Percentiles rank a stretch among this genome's conserved stretches.
These are phyloP conservation scores for Phytophthora tubulina DNA, from an alignment of 352 stramenopile species.

Conservation along the genomic window DNA sequence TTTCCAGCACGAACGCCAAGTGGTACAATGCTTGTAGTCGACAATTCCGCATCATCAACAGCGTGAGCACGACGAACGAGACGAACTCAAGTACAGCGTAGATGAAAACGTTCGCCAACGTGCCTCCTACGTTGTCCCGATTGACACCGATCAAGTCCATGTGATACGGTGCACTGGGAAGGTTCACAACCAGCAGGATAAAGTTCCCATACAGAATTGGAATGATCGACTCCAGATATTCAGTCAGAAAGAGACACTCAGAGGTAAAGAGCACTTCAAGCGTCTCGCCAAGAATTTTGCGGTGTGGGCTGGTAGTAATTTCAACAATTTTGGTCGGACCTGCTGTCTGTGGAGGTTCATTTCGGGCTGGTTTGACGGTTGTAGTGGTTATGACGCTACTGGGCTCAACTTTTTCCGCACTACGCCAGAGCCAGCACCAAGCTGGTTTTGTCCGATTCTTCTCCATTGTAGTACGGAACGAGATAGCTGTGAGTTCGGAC, in stretches of 20 bases:
- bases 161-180: slow-evolving; percentile 46
- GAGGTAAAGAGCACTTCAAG: slow-evolving; percentile 39
- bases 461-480: not conserved
- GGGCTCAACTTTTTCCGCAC: slow-evolving; percentile 8
- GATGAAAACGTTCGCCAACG: slow-evolving; percentile 23
- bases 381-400: not conserved
- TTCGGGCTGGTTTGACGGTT: not conserved
- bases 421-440: not conserved
- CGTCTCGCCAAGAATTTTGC: slow-evolving; percentile 30
- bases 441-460: not conserved
- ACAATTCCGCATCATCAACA: slow-evolving; percentile 34
- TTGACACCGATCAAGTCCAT: slow-evolving; percentile 32
- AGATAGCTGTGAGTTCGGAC: too few species aligned
- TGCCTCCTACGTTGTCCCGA: slow-evolving; percentile 6
- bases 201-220: slow-evolving; percentile 42
- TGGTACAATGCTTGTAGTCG: slow-evolving; percentile 41
- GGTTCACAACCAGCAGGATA: slow-evolving; percentile 31
- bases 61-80: slow-evolving; percentile 34
- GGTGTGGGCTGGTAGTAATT: not conserved
- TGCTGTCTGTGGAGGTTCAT: not conserved
- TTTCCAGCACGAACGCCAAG: slow-evolving; percentile 51
- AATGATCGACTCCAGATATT: slow-evolving; percentile 56
- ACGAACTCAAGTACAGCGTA: slow-evolving; percentile 37
- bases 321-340: not conserved
- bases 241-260: slow-evolving; percentile 48